These are phyloP conservation scores for Angophora floribunda DNA, from an alignment of 345 rosid genomes.

Conservation along the genomic window DNA sequence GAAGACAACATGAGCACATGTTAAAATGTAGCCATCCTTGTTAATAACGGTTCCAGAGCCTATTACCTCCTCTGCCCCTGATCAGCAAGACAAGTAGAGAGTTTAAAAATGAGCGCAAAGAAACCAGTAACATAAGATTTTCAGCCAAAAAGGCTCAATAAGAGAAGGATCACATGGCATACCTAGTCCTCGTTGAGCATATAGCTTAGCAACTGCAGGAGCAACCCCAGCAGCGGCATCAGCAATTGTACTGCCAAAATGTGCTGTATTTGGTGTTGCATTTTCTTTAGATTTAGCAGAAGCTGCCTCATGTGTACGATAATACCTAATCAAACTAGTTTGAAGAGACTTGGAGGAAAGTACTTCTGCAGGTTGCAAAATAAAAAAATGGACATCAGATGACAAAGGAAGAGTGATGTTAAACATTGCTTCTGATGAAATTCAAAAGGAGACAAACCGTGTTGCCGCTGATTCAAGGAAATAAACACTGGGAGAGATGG, in stretches of 20 bases:
- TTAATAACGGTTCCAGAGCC: background rate
- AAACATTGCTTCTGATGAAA: background rate
- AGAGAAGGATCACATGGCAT: no score
- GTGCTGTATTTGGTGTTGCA: background rate
- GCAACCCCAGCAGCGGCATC: background rate
- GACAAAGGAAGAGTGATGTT: background rate
- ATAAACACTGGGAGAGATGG: background rate
- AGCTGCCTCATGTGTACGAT: background rate
- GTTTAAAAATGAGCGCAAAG: background rate
- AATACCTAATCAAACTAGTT: background rate
- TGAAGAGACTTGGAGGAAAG: background rate
- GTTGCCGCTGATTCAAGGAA: background rate
- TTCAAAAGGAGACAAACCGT: background rate
- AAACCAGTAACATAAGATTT: no score
- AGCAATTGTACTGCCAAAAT: background rate
- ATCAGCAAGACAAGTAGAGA: background rate
- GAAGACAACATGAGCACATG: no score
- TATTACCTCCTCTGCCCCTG: background rate
- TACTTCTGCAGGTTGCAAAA: background rate
- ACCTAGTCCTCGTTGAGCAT: accelerated
- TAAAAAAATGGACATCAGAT: background rate
- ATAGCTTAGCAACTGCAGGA: background rate
- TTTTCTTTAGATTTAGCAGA: no score
- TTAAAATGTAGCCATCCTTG: background rate
- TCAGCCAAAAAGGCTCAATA: no score